Evolutionary conservation across 768 basidiomycete species (phyloP), one percentile per base, ranked within the genome.

Genomic region (Lentinula detonsa): DNA sequence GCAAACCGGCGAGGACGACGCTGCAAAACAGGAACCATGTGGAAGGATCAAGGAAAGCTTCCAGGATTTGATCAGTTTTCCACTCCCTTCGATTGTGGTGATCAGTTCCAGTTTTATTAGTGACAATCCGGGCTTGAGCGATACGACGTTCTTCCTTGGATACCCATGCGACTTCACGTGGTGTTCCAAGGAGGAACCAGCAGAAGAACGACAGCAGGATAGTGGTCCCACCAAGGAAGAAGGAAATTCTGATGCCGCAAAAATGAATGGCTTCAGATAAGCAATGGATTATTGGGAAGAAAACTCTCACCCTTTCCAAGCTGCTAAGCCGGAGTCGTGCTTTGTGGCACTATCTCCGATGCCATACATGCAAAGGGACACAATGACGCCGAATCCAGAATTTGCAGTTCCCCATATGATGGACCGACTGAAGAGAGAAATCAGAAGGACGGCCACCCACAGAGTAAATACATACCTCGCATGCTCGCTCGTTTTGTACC

Each of bases 371-470:
- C 55, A 57, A 33, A 62, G 48, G 21, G 31, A 39, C 18, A 40
- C 46, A 43, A 62, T 62, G 54, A 62, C 42, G 33, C 61, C 61
- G 33, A 62, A 62, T 7, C 61, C 61, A 35, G 61, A 46, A 23
- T 62, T 62, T 5, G 61, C 55, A 31, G 61, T 62, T 13, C 61
- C 61, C 61, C 61, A 62, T 31, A 62, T 62, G 56, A 62, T 50
- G 21, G 61, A 57, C n/a, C 61, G 61, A 31, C 60, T 61, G 34
- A 13, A 16, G 9, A 33, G 21, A 46, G 31, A 59, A 11, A 49
- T 13, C 7, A 45, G 10, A 16, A 34, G 13, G 18, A 35, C 16
- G 21, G 40, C 13, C 37, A 18, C 5, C 8, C 28, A n/a, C 28
- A 13, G n/a, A 49, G n/a, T 11, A 34, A 8, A 46, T 23, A 55